A percentile compares a stretch with the other conserved stretches of the same genome.
Conservation (phyloP, 139 green algal genomes). For the Pedinophyceae sp. region DNA sequence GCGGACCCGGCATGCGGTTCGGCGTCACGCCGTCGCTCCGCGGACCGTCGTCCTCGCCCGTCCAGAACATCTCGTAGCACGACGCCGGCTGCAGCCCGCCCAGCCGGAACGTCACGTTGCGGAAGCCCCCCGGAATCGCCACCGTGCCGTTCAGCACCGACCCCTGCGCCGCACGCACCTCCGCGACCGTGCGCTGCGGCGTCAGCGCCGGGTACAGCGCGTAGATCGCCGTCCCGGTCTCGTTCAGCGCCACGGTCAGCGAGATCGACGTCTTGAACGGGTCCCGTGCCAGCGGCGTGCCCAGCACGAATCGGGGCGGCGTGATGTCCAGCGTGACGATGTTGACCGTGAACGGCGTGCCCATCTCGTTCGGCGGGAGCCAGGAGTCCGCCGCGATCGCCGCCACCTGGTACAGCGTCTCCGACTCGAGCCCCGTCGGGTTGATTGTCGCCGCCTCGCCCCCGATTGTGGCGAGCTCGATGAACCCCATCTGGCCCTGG, state of each 20-base stretch:
- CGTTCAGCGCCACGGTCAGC: not conserved
- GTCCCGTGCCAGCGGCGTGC: not conserved
- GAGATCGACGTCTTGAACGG: not conserved
- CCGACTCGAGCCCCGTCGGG: too few relatives aligned
- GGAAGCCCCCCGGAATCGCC: not conserved
- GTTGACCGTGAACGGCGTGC: too few relatives aligned
- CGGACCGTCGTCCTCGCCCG: not conserved
- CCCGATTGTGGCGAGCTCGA: too few relatives aligned
- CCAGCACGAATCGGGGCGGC: not conserved
- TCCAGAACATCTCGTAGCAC: not conserved
- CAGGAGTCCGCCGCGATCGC: too few relatives aligned
- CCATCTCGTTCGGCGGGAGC: too few relatives aligned
- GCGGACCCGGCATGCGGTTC: not conserved
- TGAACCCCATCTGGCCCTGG: too few relatives aligned
- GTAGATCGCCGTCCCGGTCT: not conserved
- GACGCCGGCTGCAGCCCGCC: not conserved
- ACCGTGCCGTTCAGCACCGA: not conserved
- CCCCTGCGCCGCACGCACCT: too few relatives aligned
- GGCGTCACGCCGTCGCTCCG: not conserved
- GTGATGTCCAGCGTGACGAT: not conserved
- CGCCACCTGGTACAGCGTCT: too few relatives aligned
- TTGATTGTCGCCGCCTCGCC: too few relatives aligned
- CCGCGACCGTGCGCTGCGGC: not conserved
- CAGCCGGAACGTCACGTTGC: not conserved
- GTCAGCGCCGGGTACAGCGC: not conserved